Evolutionary conservation across 1,284 basidiomycete species (phyloP), one percentile per base, ranked within the genome.

Genomic region (Apiotrichum brassicae): DNA sequence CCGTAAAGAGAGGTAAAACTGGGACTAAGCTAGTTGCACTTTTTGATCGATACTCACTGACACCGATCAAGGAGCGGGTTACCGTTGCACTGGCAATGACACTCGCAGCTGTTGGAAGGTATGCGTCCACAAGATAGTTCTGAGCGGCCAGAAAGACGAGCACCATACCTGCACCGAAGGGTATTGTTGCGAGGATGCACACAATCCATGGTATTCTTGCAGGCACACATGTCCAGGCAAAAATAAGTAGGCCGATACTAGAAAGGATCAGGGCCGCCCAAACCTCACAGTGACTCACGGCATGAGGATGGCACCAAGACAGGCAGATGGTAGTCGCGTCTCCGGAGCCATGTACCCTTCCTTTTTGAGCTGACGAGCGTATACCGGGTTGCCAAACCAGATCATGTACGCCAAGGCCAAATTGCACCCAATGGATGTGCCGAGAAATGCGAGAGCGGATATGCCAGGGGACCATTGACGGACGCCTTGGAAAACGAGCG

Each of bases 11-110:
- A 7, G 81, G 82, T 60, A 83, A 82, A 1, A 55, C 40, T 42
- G 25, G 2, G 3, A 19, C 16, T 25, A 20, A 24, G 33, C 28
- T 11, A 30, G 28, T 11, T 14, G 6, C 9, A 14, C 28, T 30
- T 30, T 14, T 30, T 30, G 86, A 77, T 23, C 83, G 23, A 28
- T 19, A 42, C 40, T 42, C 26, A 42, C 40, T 79, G 33, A 52
- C 80, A 14, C 81, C 84, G 50, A 82, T 77, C 3, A 78, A 70
- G 4, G 80, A 83, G 33, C 84, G 79, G 20, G 83, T 63, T 25
- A 87, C 78, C 19, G 84, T 80, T 13, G 82, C 83, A 28, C 82
- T 79, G 1, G 83, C 82, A 32, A 83, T 76, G 13, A 81, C 82
- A 49, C 78, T 81, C 0, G 82, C 82, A 6, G 51, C 33, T 48